Percentiles rank a stretch among this genome's conserved stretches.
Evolutionary conservation across 108 stramenopile genomes (phyloP).

Genomic region (Cyclotella sp.): DNA sequence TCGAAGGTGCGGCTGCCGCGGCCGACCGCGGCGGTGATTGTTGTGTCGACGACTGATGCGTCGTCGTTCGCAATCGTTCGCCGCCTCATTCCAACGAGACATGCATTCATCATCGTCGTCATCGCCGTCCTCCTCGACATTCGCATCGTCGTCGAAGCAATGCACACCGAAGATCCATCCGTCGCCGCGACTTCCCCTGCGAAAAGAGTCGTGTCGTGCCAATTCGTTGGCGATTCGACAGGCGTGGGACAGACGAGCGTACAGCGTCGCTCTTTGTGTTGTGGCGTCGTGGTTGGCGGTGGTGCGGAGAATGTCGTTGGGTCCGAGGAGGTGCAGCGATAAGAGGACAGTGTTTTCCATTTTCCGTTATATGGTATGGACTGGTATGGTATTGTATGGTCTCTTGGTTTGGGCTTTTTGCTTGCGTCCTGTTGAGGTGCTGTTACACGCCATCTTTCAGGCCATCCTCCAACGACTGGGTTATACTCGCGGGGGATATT

Average conservation of each 20-base stretch:
- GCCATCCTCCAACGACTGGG: no score
- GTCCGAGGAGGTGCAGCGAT: constrained; percentile 41
- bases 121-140: constrained; percentile 12
- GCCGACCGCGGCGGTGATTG: neutral
- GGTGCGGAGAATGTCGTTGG: constrained; percentile 8
- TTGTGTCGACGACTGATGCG: neutral
- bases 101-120: constrained; percentile 47
- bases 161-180: constrained; percentile 82
- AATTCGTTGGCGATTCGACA: neutral
- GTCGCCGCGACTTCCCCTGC: constrained; percentile 68
- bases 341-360: constrained; percentile 36
- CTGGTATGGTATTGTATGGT: no score
- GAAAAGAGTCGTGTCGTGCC: neutral
- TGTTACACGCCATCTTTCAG: no score
- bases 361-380: no score
- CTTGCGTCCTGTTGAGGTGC: no score
- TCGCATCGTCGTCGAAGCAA: constrained; percentile 15
- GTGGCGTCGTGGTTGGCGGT: neutral
- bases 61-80: neutral
- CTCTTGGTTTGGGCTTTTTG: neutral
- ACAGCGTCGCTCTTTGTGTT: constrained; percentile 26
- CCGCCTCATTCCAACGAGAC: constrained; percentile 7
- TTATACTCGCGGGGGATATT: no score
- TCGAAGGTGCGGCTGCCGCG: constrained; percentile 65
- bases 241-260: neutral